These are phyloP conservation scores for Agaricus blazei DNA, from an alignment of 768 basidiomycete species.

Conservation along the genomic window DNA sequence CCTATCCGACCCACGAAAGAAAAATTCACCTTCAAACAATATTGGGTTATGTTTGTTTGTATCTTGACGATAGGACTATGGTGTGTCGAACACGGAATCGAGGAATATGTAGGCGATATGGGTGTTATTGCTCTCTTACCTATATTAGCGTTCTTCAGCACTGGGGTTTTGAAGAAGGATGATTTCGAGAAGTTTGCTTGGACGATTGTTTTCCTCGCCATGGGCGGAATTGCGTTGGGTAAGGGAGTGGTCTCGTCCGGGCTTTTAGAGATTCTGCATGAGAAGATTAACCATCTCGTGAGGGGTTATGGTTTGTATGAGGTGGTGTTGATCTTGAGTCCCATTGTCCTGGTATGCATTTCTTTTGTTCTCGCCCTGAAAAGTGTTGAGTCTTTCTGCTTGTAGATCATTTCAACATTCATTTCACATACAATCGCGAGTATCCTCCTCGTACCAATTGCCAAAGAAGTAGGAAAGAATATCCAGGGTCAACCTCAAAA, in stretches of 20 bases:
- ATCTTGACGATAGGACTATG: slow-evolving; percentile 82
- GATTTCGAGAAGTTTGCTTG: slow-evolving; percentile 94
- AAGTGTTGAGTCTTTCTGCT: slow-evolving; percentile 12
- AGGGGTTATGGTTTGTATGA: slow-evolving; percentile 58
- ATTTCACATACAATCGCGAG: slow-evolving; percentile 98
- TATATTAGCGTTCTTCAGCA: slow-evolving; percentile 89
- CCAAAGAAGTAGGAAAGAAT: slow-evolving; percentile 80
- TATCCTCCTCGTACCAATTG: slow-evolving; percentile 95
- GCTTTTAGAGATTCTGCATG: slow-evolving; percentile 74
- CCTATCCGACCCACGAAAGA: slow-evolving; percentile 82
- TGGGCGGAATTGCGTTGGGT: slow-evolving; percentile 97
- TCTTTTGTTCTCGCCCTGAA: slow-evolving; percentile 12
- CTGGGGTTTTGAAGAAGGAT: slow-evolving; percentile 92
- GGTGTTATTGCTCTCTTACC: slow-evolving; percentile 95
- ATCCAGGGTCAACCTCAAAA: slow-evolving; percentile 67
- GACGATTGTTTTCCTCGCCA: slow-evolving; percentile 93
- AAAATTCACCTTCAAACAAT: slow-evolving; percentile 78
- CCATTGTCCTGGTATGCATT: slow-evolving; percentile 58
- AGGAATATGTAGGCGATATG: slow-evolving; percentile 87
- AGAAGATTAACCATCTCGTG: slow-evolving; percentile 52
- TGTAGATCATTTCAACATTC: slow-evolving; percentile 81
- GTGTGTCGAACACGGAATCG: slow-evolving; percentile 81
- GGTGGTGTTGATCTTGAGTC: slow-evolving; percentile 67
- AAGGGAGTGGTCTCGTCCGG: slow-evolving; percentile 91
- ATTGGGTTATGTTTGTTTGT: slow-evolving; percentile 83